Evolutionary conservation across 805 yeast genomes (phyloP).

Genomic region (Nakazawaea populi): DNA sequence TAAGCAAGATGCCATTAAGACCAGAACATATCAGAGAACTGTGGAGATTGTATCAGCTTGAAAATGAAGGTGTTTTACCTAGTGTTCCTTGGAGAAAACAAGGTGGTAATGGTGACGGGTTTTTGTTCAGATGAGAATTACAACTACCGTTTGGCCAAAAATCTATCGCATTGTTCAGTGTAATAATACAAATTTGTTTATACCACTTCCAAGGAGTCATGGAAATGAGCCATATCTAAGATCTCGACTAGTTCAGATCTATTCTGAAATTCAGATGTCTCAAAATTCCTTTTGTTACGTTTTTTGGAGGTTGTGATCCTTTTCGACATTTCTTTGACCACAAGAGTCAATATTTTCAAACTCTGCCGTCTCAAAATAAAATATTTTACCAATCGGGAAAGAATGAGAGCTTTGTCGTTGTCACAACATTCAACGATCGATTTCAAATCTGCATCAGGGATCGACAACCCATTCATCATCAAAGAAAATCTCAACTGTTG

Average conservation of each 20-base stretch:
- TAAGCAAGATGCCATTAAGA: conserved; percentile 49
- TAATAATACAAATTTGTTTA: too few species aligned
- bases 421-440: conserved; percentile 32
- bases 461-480: conserved; percentile 41
- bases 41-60: conserved; percentile 69
- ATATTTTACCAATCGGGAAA: conserved; percentile 35
- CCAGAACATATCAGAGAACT: conserved; percentile 90
- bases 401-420: conserved; percentile 29
- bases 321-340: conserved; percentile 29
- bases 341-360: conserved; percentile 25
- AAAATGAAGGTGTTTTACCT: conserved; percentile 55
- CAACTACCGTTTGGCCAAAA: neutral
- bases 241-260: neutral
- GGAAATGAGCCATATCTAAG: neutral
- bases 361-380: conserved; percentile 37
- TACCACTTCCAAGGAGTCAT: neutral
- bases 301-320: conserved; percentile 12
- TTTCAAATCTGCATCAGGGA: conserved; percentile 31
- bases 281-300: too few species aligned
- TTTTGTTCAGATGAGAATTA: conserved; percentile 48
- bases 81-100: conserved; percentile 62
- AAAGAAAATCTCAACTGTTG: conserved; percentile 39
- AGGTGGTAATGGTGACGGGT: conserved; percentile 67
- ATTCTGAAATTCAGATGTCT: too few species aligned
- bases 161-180: too few species aligned